phyloP scores from a whole-genome alignment of 768 basidiomycete genomes.

The Boletus sensibilis region DNA sequence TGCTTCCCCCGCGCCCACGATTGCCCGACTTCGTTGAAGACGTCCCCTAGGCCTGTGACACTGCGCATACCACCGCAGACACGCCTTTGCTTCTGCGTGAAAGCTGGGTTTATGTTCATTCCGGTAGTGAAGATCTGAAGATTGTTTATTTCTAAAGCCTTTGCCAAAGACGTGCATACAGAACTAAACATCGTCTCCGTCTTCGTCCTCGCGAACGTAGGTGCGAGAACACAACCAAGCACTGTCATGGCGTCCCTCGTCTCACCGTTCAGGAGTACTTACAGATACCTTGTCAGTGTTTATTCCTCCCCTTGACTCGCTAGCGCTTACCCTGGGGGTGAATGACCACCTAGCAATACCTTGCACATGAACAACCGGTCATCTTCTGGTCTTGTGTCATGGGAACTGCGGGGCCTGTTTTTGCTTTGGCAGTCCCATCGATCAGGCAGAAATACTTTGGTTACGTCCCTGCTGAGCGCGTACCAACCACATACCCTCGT shows the following conservation, averaged over 20 bases:
- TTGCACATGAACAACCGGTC: conserved; percentile 88
- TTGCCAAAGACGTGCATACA: conserved; percentile 27
- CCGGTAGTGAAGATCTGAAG: no score
- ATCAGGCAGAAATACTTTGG: conserved; percentile 70
- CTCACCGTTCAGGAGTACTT: conserved; percentile 30
- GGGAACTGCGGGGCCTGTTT: conserved; percentile 70
- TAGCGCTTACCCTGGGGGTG: background rate
- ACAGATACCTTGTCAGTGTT: conserved; percentile 28
- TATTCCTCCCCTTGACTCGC: background rate
- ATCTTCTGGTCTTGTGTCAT: conserved; percentile 84
- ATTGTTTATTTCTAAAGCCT: conserved; percentile 27
- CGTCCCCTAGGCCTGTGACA: background rate
- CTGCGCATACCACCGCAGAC: background rate
- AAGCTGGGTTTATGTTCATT: background rate
- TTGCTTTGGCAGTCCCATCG: conserved; percentile 76
- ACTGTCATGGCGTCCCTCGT: conserved; percentile 29
- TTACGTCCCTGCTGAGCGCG: conserved; percentile 62
- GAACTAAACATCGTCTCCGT: conserved; percentile 20
- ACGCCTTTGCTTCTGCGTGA: background rate
- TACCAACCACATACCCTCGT: conserved; percentile 82
- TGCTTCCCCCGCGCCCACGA: no score
- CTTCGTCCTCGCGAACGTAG: conserved; percentile 3
- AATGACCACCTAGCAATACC: conserved; percentile 64
- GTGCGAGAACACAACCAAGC: background rate
- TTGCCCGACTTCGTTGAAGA: background rate